Evolutionary conservation across 2,329 filamentous ascomycete genomes (phyloP).

Genomic region (Stachybotrys chlorohalonatus): DNA sequence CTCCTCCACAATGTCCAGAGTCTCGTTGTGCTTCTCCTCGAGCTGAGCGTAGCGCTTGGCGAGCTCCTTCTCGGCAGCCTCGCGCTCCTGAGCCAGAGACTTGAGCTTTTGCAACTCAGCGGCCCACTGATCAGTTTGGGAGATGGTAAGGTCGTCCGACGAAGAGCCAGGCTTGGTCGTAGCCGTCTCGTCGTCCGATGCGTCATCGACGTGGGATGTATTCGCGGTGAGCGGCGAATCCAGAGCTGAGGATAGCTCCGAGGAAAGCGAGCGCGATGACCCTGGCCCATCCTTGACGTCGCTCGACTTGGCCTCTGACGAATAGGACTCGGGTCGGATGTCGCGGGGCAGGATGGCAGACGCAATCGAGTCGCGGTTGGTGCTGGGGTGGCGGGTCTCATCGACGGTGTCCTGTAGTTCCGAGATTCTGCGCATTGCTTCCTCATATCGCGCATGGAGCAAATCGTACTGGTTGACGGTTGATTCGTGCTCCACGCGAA

Average conservation of each 20-base stretch:
- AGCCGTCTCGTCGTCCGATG: slow-evolving; percentile 29
- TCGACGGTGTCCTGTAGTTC: slow-evolving; percentile 81
- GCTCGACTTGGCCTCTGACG: slow-evolving; percentile 66
- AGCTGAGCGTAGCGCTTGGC: slow-evolving; percentile 74
- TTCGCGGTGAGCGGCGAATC: slow-evolving; percentile 61
- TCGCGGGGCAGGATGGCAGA: slow-evolving; percentile 43
- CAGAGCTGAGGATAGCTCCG: slow-evolving; percentile 83
- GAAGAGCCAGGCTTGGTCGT: slow-evolving; percentile 33
- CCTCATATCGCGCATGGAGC: slow-evolving; percentile 83
- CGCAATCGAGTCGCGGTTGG: slow-evolving; percentile 45
- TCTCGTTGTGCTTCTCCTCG: slow-evolving; percentile 71
- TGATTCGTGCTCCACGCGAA: slow-evolving; percentile 82
- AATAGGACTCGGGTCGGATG: slow-evolving; percentile 69
- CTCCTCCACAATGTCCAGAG: slow-evolving; percentile 79
- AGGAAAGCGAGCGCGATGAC: slow-evolving; percentile 84
- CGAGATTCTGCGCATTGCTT: slow-evolving; percentile 71
- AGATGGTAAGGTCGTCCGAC: slow-evolving; percentile 28
- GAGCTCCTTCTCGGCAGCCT: slow-evolving; percentile 63
- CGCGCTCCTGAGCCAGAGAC: slow-evolving; percentile 64
- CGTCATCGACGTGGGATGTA: slow-evolving; percentile 47
- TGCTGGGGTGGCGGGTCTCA: slow-evolving; percentile 59
- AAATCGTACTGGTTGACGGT: slow-evolving; percentile 73
- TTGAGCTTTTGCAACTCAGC: slow-evolving; percentile 66
- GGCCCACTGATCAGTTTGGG: slow-evolving; percentile 34
- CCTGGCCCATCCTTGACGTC: slow-evolving; percentile 56